Percentiles rank a stretch among this genome's conserved stretches.
These are phyloP conservation scores for Penicillium angulare DNA, from an alignment of 495 filamentous ascomycete species.

Conservation along the genomic window DNA sequence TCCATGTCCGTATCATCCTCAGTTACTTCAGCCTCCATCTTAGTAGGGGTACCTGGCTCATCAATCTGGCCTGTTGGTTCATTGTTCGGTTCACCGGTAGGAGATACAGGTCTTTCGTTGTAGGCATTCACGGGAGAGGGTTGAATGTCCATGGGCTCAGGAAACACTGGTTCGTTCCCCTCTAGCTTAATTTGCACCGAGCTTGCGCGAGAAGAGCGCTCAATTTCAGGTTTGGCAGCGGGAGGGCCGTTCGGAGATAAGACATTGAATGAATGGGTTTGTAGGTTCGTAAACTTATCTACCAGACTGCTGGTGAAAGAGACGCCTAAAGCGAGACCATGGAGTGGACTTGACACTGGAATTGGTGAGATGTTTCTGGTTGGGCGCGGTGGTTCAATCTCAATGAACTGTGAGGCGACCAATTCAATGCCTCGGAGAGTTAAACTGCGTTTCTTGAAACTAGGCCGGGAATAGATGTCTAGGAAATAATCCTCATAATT, in stretches of 20 bases:
- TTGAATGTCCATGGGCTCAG: background rate
- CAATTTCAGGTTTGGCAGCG: background rate
- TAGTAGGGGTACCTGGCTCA: background rate
- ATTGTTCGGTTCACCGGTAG: background rate
- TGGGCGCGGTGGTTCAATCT: background rate
- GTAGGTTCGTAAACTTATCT: conserved; percentile 28
- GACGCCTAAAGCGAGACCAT: background rate
- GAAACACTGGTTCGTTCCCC: background rate
- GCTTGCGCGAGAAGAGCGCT: background rate
- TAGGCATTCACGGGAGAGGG: background rate
- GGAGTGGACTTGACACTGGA: background rate
- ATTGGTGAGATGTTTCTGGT: conserved; percentile 4
- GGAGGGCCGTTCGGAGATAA: conserved; percentile 3
- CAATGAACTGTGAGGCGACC: conserved; percentile 25
- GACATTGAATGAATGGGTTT: conserved; percentile 25
- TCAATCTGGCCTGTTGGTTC: too few relatives aligned
- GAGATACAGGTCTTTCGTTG: background rate
- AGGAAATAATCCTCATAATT: conserved; percentile 38
- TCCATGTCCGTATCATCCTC: background rate
- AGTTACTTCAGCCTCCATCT: background rate
- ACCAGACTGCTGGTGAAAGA: conserved; percentile 34
- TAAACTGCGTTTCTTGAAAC: conserved; percentile 37
- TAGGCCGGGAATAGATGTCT: conserved; percentile 23
- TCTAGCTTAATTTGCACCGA: conserved; percentile 10
- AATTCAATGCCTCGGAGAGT: conserved; percentile 27